Evolutionary conservation across 2,329 filamentous ascomycete species (phyloP).

Genomic region (Colletotrichum spaethianum): DNA sequence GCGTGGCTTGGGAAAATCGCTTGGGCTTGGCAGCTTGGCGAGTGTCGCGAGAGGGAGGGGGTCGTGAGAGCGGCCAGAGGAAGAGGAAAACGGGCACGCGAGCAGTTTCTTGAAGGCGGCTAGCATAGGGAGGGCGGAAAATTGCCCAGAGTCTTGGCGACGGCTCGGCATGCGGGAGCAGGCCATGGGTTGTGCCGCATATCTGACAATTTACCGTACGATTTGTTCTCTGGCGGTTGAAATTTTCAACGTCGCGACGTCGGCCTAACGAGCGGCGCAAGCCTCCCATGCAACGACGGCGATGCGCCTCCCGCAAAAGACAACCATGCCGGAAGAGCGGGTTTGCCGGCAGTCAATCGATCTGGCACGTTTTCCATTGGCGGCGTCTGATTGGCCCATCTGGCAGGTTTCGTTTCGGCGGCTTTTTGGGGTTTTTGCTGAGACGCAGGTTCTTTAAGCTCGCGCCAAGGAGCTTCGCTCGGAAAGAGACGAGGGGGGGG

Average conservation of each 20-base stretch:
- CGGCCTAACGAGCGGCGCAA: neutral
- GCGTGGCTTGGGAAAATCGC: slow-evolving; percentile 27
- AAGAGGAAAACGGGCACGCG: slow-evolving; percentile 38
- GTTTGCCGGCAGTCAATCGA: slow-evolving; percentile 42
- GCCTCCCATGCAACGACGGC: slow-evolving; percentile 5
- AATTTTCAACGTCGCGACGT: neutral
- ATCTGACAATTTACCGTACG: slow-evolving; percentile 28
- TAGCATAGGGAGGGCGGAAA: slow-evolving; percentile 18
- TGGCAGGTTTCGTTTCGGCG: slow-evolving; percentile 12
- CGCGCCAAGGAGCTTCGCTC: neutral
- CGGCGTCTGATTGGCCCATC: slow-evolving; percentile 34
- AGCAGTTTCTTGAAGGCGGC: slow-evolving; percentile 37
- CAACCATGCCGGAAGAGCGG: slow-evolving; percentile 39
- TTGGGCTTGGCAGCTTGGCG: slow-evolving; percentile 34
- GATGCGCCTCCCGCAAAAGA: neutral
- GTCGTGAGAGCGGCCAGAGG: neutral
- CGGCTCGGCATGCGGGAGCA: slow-evolving; percentile 36
- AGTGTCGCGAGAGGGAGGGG: neutral
- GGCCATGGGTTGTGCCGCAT: neutral
- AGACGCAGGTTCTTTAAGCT: slow-evolving; percentile 36
- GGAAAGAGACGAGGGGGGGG: neutral
- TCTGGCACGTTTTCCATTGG: slow-evolving; percentile 40
- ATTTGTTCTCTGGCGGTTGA: neutral
- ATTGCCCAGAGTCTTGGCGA: slow-evolving; percentile 28
- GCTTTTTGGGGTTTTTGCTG: neutral